Base-by-base conservation (phyloP, 1,284 basidiomycete species). In the Kalmanozyma brasiliensis region DNA sequence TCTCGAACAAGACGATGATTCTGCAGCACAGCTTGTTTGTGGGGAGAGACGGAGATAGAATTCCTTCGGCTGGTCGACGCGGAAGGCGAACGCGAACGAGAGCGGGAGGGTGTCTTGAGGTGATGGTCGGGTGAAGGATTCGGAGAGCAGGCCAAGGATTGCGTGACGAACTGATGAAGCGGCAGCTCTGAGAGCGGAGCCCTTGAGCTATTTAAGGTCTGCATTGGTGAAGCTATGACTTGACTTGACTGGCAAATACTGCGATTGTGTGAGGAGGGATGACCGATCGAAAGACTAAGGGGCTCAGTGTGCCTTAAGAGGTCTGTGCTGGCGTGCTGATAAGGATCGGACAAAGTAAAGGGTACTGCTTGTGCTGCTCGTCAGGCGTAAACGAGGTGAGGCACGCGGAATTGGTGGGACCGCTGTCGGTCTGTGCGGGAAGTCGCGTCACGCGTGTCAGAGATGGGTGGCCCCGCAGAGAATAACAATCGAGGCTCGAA, bases 21-120 rank as follows among this genome's bases (percentile, higher is more conserved):
- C 19, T 69, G 66, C 7, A 69, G 35, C 14, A 69, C 20, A 22
- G 60, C 66, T 37, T 69, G 66, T 22, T 69, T 69, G 38, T 69
- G 66, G 5, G 66, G 66, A 14, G 66, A 69, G 17, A 69, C 66
- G 5, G 66, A 63, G 17, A 57, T 36, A 0, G 66, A 69, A 23
- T 48, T 51, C 19, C 51, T 42, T 20, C 55, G 55, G 40, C 66
- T 69, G 5, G 42, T 32, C 3, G 65, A 43, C 22, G 62, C 34
- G 16, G 65, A 68, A 8, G 65, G 59, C 3, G 65, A 68, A n/a
- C 53, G 59, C 4, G 65, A 68, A 11, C 59, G 53, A 22, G 65
- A 68, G 24, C 60, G 49, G 6, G 66, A 55, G 2, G 66, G 60
- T 3, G 65, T 59, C 46, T 68, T 68, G 59, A 58, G 58, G 8